These are phyloP conservation scores for Penicillium sp. DNA, from an alignment of 2,329 filamentous ascomycete genomes.

Conservation along the genomic window DNA sequence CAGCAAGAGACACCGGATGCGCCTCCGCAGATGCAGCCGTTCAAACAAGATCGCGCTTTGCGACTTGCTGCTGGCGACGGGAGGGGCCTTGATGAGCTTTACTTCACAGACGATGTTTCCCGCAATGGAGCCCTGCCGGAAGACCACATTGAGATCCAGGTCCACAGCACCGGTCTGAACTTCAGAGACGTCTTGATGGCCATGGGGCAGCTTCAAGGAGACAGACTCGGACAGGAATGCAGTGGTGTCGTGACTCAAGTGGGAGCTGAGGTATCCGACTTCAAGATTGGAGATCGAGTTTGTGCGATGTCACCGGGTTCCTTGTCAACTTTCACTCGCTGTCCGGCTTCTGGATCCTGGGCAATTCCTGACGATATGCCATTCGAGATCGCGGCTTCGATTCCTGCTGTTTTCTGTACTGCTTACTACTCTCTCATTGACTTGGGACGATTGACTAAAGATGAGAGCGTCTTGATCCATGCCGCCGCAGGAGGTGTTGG, in stretches of 20 bases:
- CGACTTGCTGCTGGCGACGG: conserved; percentile 20
- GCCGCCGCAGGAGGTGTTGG: conserved; percentile 29
- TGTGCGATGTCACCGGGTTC: conserved; percentile 35
- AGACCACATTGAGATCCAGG: conserved; percentile 25
- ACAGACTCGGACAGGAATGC: conserved; percentile 44
- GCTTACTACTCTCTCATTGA: conserved; percentile 30
- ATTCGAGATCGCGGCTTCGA: conserved; percentile 29
- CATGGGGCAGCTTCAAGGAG: conserved; percentile 32
- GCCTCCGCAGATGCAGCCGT: conserved; percentile 22
- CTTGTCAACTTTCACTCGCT: conserved; percentile 29
- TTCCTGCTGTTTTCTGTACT: conserved; percentile 29
- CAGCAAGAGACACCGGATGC: conserved; percentile 24
- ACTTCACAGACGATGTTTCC: conserved; percentile 28
- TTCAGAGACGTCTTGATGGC: conserved; percentile 48
- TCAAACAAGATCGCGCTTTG: conserved; percentile 27
- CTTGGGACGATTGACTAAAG: conserved; percentile 22
- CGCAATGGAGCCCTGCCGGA: conserved; percentile 11
- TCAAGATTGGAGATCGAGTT: conserved; percentile 46
- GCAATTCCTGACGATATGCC: conserved; percentile 35
- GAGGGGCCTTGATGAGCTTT: conserved; percentile 25
- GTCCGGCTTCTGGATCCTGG: conserved; percentile 31
- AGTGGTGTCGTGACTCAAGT: conserved; percentile 35
- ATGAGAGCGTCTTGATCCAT: conserved; percentile 27
- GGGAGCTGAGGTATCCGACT: conserved; percentile 28
- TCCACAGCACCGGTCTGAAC: conserved; percentile 27